Evolutionary conservation across 306 rosid species (phyloP), one percentile per base, ranked within the genome.

Genomic region (Echinosophora koreensis): DNA sequence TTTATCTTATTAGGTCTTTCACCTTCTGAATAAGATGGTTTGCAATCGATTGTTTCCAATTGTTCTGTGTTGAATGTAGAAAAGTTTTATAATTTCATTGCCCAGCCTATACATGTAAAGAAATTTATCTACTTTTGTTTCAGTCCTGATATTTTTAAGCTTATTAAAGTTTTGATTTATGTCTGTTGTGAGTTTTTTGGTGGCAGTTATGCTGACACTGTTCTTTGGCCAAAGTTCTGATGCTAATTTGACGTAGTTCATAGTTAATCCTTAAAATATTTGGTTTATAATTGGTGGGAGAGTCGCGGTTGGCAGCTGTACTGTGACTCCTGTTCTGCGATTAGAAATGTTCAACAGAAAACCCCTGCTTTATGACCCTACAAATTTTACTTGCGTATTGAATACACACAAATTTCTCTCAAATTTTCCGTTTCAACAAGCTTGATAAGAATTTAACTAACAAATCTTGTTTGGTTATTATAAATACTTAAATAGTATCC

Each of bases 1-100:
- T 58, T 39, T 50, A 71, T 86, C 68, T 70, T 75, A 61, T 30
- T n/a, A 22, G 12, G 42, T 52, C 44, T 80, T 70, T 66, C 64
- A 47, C 63, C 76, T 64, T 59, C 65, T 77, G 38, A 39, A 44
- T 51, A 47, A 58, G 55, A n/a, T 79, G 55, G 47, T 69, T 57
- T 69, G 59, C 57, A 17, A 46, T 69, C 34, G 46, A 67, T 62
- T 49, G 4, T 78, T 49, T 82, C 71, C 60, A 49, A 52, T 44
- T 30, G 30, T 61, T 27, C 41, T 66, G 62, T 44, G 65, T 65
- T 64, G 47, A 44, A 7, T 34, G 51, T 77, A 46, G 51, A 71
- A 44, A 69, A 56, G 16, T 57, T 54, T 62, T 32, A 44, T 8
- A 28, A 63, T 72, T 63, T 71, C 41, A 47, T 55, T 62, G n/a